These are phyloP conservation scores for Apiospora marii DNA, from an alignment of 2,329 filamentous ascomycete genomes.

Conservation along the genomic window DNA sequence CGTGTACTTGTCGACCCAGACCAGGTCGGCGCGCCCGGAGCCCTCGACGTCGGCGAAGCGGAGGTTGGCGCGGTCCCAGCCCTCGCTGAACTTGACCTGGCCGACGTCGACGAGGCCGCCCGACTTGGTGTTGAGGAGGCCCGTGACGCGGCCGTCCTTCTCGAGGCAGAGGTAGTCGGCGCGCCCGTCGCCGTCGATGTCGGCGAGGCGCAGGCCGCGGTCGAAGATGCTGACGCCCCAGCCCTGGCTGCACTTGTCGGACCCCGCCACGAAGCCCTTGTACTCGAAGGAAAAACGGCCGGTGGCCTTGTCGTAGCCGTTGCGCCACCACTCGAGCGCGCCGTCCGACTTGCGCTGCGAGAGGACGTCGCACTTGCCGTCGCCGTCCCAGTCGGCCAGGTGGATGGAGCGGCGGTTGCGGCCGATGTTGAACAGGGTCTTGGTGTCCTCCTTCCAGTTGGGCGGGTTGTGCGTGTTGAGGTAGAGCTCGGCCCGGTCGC, in stretches of 20 bases:
- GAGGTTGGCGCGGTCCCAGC: conserved; percentile 25
- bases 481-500: conserved; percentile 23
- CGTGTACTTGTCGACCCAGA: conserved; percentile 24
- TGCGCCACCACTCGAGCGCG: conserved; percentile 24
- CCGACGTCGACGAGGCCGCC: conserved; percentile 23
- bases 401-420: conserved; percentile 24
- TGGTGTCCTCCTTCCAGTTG: conserved; percentile 23
- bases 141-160: conserved; percentile 22
- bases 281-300: conserved; percentile 22
- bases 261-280: conserved; percentile 14
- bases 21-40: conserved; percentile 18
- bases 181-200: conserved; percentile 24
- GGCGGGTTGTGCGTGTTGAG: conserved; percentile 23
- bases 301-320: conserved; percentile 22
- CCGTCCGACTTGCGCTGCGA: conserved; percentile 23
- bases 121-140: conserved; percentile 14
- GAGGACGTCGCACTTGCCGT: conserved; percentile 23
- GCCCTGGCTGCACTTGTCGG: conserved; percentile 12
- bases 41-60: conserved; percentile 23
- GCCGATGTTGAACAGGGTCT: conserved; percentile 19
- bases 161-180: conserved; percentile 24
- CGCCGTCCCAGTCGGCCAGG: conserved; percentile 24
- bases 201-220: conserved; percentile 20
- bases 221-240: conserved; percentile 24
- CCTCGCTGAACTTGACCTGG: conserved; percentile 25